phyloP scores from a whole-genome alignment of 768 basidiomycete genomes.

The Hygrocybe punicea region DNA sequence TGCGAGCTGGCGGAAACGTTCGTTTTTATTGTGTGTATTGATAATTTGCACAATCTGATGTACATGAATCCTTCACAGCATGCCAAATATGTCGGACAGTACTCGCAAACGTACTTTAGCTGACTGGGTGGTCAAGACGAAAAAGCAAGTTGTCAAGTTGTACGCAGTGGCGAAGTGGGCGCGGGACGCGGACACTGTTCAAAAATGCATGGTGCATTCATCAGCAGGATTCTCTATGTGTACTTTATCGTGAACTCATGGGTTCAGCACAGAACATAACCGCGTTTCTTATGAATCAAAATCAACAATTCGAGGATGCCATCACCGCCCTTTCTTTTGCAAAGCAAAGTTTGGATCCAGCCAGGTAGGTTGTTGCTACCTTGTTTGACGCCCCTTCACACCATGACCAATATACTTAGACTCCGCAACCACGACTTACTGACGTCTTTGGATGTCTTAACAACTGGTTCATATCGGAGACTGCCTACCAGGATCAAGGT shows the following conservation, averaged over 20 bases:
- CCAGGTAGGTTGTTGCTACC: constrained; percentile 52
- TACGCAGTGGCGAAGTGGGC: constrained; percentile 88
- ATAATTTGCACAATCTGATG: neutral
- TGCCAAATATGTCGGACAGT: constrained; percentile 79
- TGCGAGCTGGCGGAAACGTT: constrained; percentile 85
- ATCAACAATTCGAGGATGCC: constrained; percentile 74
- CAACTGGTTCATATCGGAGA: constrained; percentile 79
- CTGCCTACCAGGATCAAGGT: constrained; percentile 83
- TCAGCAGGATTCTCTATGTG: no score
- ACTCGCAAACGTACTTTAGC: constrained; percentile 78
- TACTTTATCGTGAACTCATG: neutral
- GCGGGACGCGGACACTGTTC: constrained; percentile 75
- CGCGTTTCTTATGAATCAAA: constrained; percentile 81
- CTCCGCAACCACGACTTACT: constrained; percentile 91
- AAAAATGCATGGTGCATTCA: constrained; percentile 73
- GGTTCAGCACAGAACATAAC: constrained; percentile 65
- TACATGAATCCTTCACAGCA: constrained; percentile 36
- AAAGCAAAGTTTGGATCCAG: constrained; percentile 67
- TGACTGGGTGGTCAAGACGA: constrained; percentile 86
- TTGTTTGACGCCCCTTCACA: constrained; percentile 1
- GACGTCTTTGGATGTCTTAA: constrained; percentile 86
- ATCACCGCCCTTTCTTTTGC: constrained; percentile 60
- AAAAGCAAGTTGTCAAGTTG: constrained; percentile 86
- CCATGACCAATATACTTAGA: constrained; percentile 37
- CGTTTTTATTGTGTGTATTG: constrained; percentile 24